Conservation (phyloP, 495 filamentous ascomycete species). For the Penicillium argentinense region DNA sequence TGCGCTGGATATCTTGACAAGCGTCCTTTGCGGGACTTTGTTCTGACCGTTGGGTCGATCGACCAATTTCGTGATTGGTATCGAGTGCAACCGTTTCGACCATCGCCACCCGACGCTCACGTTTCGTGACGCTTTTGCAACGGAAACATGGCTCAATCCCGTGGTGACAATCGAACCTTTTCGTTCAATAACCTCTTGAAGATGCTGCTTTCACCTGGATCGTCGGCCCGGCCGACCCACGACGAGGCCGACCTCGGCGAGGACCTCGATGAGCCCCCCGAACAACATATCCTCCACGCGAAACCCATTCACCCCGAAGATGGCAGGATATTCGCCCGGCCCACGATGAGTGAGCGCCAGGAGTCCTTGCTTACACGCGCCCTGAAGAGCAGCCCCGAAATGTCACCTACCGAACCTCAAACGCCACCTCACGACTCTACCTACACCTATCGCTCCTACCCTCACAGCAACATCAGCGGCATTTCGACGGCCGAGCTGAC, state of each 20-base stretch:
- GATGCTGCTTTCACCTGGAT: slow-evolving; percentile 45
- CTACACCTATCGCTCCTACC: slow-evolving; percentile 60
- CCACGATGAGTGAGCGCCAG: slow-evolving; percentile 48
- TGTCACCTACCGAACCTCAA: slow-evolving; percentile 39
- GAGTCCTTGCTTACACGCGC: slow-evolving; percentile 81
- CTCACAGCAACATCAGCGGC: slow-evolving; percentile 73
- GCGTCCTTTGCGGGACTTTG: slow-evolving; percentile 41
- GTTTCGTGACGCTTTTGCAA: too few relatives aligned
- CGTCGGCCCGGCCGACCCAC: slow-evolving; percentile 34
- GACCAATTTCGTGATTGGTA: slow-evolving; percentile 34
- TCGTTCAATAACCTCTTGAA: slow-evolving; percentile 47
- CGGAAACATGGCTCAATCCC: slow-evolving; percentile 38
- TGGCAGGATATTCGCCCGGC: slow-evolving; percentile 33
- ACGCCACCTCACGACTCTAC: slow-evolving; percentile 35
- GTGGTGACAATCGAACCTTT: slow-evolving; percentile 38
- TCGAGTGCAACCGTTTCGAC: slow-evolving; percentile 24
- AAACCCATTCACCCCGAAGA: slow-evolving; percentile 29
- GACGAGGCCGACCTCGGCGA: slow-evolving; percentile 47
- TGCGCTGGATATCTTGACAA: slow-evolving; percentile 49
- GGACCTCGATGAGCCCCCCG: slow-evolving; percentile 54
- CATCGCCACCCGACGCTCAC: too few relatives aligned
- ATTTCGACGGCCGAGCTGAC: slow-evolving; percentile 84
- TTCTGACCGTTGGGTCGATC: slow-evolving; percentile 32
- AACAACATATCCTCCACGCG: slow-evolving; percentile 33
- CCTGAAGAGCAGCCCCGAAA: slow-evolving; percentile 63